These are phyloP conservation scores for Pseudogymnoascus sp. DNA, from an alignment of 2,329 filamentous ascomycete genomes.

Conservation along the genomic window DNA sequence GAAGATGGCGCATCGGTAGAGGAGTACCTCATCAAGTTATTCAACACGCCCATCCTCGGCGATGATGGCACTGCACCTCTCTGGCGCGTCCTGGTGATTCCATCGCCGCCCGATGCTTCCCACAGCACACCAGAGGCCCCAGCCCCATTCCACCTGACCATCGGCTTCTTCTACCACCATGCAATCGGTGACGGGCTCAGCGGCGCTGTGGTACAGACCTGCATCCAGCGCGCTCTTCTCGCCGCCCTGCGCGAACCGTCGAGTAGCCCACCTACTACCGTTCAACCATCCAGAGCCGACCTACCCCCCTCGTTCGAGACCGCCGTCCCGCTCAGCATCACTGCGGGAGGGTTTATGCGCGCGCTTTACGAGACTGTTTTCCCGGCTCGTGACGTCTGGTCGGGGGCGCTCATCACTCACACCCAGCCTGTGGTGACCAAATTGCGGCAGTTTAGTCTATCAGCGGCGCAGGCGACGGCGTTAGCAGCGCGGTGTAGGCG, in stretches of 20 bases:
- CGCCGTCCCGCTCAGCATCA: not conserved
- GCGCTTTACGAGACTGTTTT: constrained; percentile 29
- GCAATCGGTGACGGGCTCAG: constrained; percentile 44
- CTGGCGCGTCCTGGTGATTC: not conserved
- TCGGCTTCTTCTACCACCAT: constrained; percentile 45
- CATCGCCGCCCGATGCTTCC: not conserved
- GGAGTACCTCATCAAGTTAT: not conserved
- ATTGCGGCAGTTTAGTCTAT: not conserved
- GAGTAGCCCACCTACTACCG: constrained; percentile 19
- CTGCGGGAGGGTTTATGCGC: constrained; percentile 16
- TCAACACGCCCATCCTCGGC: not conserved
- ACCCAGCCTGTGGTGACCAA: not conserved
- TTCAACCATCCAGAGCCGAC: not conserved
- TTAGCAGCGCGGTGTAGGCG: not conserved
- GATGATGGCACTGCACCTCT: constrained; percentile 5
- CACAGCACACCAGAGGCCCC: not conserved
- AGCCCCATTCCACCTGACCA: constrained; percentile 27
- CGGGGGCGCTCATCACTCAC: not conserved
- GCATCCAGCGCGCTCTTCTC: constrained; percentile 36
- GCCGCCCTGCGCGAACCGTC: constrained; percentile 37
- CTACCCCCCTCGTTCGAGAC: not conserved
- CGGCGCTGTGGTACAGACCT: constrained; percentile 23
- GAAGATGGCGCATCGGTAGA: not conserved
- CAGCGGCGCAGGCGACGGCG: not conserved
- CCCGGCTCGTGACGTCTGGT: constrained; percentile 15